These are phyloP conservation scores for Mycena floridula DNA, from an alignment of 768 basidiomycete species.

Conservation along the genomic window DNA sequence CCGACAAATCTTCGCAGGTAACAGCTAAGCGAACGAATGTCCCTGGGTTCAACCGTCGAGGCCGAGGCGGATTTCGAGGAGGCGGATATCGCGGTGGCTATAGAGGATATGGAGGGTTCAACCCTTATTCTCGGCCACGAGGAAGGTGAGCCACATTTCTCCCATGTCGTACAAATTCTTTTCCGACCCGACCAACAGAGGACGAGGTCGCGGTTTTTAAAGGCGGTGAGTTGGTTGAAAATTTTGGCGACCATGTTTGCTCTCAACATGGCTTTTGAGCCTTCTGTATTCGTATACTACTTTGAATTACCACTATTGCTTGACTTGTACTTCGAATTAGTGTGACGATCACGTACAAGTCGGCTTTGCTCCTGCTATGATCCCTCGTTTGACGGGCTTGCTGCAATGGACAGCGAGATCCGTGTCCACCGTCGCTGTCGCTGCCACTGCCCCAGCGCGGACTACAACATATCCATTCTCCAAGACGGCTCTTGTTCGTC, in stretches of 20 bases:
- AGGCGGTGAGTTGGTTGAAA: not conserved
- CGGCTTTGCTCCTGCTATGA: no score
- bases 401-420: no score
- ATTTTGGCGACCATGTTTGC: no score
- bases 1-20: slow-evolving; percentile 46
- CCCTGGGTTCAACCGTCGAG: slow-evolving; percentile 77
- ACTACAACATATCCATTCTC: slow-evolving; percentile 64
- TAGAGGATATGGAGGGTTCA: slow-evolving; percentile 46
- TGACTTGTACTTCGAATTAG: not conserved
- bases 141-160: slow-evolving; percentile 17
- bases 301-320: not conserved
- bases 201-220: slow-evolving; percentile 72
- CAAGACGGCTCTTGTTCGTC: slow-evolving; percentile 51
- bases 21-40: slow-evolving; percentile 94
- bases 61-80: slow-evolving; percentile 74
- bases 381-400: no score
- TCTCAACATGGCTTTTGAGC: no score
- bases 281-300: not conserved
- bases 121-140: slow-evolving; percentile 43
- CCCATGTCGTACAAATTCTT: no score
- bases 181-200: no score
- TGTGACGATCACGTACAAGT: not conserved
- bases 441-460: slow-evolving; percentile 37
- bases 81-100: slow-evolving; percentile 62
- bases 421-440: no score